Base-by-base conservation (phyloP, 1,139 yeast genomes). In the Yamadazyma songkhlaensis region DNA sequence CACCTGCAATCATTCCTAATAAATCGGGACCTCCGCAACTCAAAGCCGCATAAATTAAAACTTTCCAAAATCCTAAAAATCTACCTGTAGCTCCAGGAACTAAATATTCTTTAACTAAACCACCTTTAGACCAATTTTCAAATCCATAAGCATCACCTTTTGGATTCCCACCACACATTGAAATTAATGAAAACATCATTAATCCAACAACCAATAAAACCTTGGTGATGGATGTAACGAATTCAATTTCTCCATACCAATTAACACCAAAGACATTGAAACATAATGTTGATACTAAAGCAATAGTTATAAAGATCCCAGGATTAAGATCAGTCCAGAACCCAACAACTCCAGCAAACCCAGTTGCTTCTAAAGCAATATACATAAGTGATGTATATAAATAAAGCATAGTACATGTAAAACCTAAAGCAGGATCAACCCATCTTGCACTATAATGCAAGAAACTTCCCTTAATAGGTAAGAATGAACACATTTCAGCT, bases 1-100 rank as follows among this genome's bases (percentile, higher is more conserved):
- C 72, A 28, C 64, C 59, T 9, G 68, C 53, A 36, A 62, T 54
- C 55, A 63, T 50, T 5, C 60, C 64, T 40, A 64, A 52, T 33
- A 63, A 45, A 43, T 71, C 69, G 3, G 74, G 66, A 2, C 77
- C 77, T 11, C 69, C 65, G 43, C 72, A 72, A 20, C 67, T 54
- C 40, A 63, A 66, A 4, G 68, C 71, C 24, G 71, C 70, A 44
- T 61, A 64, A 31, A 62, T 53, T 41, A 65, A 48, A 13, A 59
- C 63, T 35, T 54, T 58, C 64, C 67, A 63, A 49, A 57, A 56
- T 1, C 64, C 70, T 32, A 64, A 50, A 42, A 64, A 66, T 38
- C 60, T 54, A 6, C 72, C 72, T 4, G 68, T 62, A 8, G 50
- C 14, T 6, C 71, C 72, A 3, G 41, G 36, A 4, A 53, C 62